These are phyloP conservation scores for Phylloboletellus chloephorus DNA, from an alignment of 1,284 basidiomycete species.

Conservation along the genomic window DNA sequence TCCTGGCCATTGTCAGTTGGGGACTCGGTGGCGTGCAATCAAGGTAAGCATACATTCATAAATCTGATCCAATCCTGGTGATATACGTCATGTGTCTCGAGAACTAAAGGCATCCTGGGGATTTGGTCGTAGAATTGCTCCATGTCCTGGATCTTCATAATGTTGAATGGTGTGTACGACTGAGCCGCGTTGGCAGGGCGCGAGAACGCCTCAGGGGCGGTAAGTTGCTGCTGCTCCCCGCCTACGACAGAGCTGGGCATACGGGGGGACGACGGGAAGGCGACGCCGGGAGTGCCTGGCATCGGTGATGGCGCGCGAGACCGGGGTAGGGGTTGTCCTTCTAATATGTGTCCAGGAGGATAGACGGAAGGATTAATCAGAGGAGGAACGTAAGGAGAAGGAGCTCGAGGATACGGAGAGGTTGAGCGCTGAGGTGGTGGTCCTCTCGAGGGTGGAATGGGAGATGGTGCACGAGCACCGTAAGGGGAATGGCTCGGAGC, in stretches of 20 bases:
- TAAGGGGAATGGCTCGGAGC: slow-evolving; percentile 23
- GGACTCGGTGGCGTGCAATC: not conserved
- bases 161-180: slow-evolving; percentile 63
- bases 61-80: slow-evolving; percentile 72
- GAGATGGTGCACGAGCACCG: slow-evolving; percentile 25
- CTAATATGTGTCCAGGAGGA: slow-evolving; percentile 49
- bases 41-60: slow-evolving; percentile 50
- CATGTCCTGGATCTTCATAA: slow-evolving; percentile 68
- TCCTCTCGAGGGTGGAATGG: slow-evolving; percentile 25
- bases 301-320: slow-evolving; percentile 35
- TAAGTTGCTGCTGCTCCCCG: slow-evolving; percentile 40
- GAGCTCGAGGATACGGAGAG: slow-evolving; percentile 36
- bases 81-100: slow-evolving; percentile 72
- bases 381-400: slow-evolving; percentile 31
- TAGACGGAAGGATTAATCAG: slow-evolving; percentile 33
- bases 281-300: slow-evolving; percentile 28
- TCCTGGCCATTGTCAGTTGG: slow-evolving; percentile 43
- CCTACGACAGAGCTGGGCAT: slow-evolving; percentile 22
- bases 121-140: slow-evolving; percentile 59
- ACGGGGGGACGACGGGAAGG: slow-evolving; percentile 31
- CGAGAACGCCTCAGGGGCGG: slow-evolving; percentile 64
- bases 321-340: slow-evolving; percentile 41
- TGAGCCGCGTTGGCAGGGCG: slow-evolving; percentile 62
- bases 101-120: slow-evolving; percentile 64
- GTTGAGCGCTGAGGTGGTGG: slow-evolving; percentile 27